Percentiles rank a stretch among this genome's conserved stretches.
phyloP scores from a whole-genome alignment of 306 rosid species.

The Vachellia collinsii region DNA sequence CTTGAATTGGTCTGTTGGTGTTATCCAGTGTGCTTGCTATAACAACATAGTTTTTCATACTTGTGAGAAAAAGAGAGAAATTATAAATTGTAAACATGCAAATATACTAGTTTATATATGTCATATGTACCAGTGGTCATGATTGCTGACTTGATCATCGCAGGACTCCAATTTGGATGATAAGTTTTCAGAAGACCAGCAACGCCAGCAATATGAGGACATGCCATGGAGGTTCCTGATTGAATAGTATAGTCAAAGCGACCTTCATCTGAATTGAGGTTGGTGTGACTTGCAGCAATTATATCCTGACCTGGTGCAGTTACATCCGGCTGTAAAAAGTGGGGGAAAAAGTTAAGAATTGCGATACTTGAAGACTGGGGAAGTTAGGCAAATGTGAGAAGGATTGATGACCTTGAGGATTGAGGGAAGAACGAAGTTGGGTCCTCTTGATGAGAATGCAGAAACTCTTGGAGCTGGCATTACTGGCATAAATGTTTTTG shows the following conservation, averaged over 20 bases:
- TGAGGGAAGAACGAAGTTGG: not conserved
- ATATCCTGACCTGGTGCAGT: constrained; percentile 38
- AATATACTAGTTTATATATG: not conserved
- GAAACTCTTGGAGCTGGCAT: not conserved
- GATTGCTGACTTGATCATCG: not conserved
- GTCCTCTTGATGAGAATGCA: not conserved
- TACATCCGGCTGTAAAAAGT: constrained; percentile 2
- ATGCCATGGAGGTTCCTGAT: not conserved
- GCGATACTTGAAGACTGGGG: too few species aligned
- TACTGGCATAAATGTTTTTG: not conserved
- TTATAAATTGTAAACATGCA: not conserved
- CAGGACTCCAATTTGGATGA: not conserved
- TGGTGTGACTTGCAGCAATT: constrained; percentile 15
- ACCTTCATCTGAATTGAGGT: not conserved
- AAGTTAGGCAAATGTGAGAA: too few species aligned
- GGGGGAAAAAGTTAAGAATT: too few species aligned
- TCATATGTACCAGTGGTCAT: constrained; percentile 1
- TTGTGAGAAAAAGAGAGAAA: not conserved
- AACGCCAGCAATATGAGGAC: constrained; percentile 3
- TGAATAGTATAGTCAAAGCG: not conserved
- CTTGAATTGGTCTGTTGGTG: constrained; percentile 19
- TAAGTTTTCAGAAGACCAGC: not conserved
- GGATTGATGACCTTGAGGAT: not conserved
- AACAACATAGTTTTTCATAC: not conserved
- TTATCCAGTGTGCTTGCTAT: constrained; percentile 25